Conservation (phyloP, 257 asterid species). For the Forsythia suspensa region DNA sequence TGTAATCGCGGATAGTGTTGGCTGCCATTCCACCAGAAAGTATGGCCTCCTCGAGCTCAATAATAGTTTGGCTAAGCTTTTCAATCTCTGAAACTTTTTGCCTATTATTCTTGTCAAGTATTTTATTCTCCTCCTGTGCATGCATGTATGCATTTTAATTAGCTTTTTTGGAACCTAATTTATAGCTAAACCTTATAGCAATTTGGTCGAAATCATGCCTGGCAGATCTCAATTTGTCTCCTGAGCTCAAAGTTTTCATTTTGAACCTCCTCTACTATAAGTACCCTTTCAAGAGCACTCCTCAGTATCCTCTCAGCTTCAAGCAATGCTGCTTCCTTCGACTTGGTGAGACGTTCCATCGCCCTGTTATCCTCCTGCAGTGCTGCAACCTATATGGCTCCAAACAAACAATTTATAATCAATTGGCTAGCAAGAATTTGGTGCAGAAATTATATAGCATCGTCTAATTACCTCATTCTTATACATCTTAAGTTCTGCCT, state of each 20-base stretch:
- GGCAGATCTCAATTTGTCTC: constrained; percentile 85
- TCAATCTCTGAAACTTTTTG: constrained; percentile 78
- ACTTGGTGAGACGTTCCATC: constrained; percentile 67
- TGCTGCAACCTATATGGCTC: constrained; percentile 55
- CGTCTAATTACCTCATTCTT: constrained; percentile 65
- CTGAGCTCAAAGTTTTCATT: constrained; percentile 73
- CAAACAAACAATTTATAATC: neutral
- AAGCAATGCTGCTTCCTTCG: constrained; percentile 81
- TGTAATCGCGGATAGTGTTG: constrained; percentile 66
- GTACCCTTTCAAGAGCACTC: constrained; percentile 80
- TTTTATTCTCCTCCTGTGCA: constrained; percentile 74
- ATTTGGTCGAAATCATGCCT: constrained; percentile 36
- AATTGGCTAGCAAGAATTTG: neutral
- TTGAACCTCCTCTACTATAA: constrained; percentile 83
- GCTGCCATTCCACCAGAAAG: constrained; percentile 87
- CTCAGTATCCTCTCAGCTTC: constrained; percentile 77
- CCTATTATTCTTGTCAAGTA: constrained; percentile 75
- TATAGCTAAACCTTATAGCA: neutral
- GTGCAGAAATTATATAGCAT: neutral
- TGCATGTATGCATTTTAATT: neutral
- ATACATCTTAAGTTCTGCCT: constrained; percentile 78
- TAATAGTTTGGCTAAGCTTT: constrained; percentile 74
- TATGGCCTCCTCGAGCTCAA: constrained; percentile 83
- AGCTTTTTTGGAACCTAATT: constrained; percentile 1
- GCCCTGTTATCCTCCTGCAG: constrained; percentile 76